Percentiles rank a stretch among this genome's conserved stretches.
These are phyloP conservation scores for Starmerella bombicola DNA, from an alignment of 805 yeast genomes.

Conservation along the genomic window DNA sequence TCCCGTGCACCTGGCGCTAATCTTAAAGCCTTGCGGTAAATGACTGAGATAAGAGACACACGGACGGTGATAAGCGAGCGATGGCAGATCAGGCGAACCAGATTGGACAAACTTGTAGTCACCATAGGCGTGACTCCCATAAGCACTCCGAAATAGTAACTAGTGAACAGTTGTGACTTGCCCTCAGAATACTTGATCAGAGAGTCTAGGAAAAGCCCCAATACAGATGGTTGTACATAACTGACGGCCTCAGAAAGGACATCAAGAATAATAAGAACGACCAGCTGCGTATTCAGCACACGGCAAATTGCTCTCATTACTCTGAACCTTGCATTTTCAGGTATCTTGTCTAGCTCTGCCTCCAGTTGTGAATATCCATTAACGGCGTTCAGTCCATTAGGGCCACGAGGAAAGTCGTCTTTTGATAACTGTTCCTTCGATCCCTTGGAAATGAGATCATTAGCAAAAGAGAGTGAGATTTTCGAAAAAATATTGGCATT, in stretches of 20 bases:
- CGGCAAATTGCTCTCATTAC: conserved; percentile 13
- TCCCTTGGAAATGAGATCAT: conserved; percentile 14
- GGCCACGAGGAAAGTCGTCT: conserved; percentile 21
- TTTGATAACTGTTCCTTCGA: conserved; percentile 8
- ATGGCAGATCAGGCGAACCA: conserved; percentile 11
- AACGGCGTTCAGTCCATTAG: conserved; percentile 18
- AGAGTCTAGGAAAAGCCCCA: conserved; percentile 18
- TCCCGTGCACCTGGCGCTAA: conserved; percentile 55
- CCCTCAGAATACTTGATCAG: conserved; percentile 14
- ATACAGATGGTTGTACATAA: conserved; percentile 16
- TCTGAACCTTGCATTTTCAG: conserved; percentile 11
- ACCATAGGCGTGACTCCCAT: conserved; percentile 20
- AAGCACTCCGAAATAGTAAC: conserved; percentile 19
- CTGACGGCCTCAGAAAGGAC: conserved; percentile 8
- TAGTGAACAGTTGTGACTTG: conserved; percentile 14
- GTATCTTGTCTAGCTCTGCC: conserved; percentile 3
- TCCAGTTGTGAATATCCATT: conserved; percentile 12
- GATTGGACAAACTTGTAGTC: conserved; percentile 13
- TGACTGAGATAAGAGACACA: conserved; percentile 42
- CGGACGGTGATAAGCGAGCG: conserved; percentile 17
- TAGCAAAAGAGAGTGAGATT: conserved; percentile 18
- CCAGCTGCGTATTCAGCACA: conserved; percentile 4
- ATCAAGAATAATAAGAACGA: conserved; percentile 11
- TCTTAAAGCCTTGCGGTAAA: conserved; percentile 57
- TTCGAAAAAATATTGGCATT: conserved; percentile 18